phyloP scores from a whole-genome alignment of 2,329 filamentous ascomycete genomes.

The Fusarium nisikadoi region DNA sequence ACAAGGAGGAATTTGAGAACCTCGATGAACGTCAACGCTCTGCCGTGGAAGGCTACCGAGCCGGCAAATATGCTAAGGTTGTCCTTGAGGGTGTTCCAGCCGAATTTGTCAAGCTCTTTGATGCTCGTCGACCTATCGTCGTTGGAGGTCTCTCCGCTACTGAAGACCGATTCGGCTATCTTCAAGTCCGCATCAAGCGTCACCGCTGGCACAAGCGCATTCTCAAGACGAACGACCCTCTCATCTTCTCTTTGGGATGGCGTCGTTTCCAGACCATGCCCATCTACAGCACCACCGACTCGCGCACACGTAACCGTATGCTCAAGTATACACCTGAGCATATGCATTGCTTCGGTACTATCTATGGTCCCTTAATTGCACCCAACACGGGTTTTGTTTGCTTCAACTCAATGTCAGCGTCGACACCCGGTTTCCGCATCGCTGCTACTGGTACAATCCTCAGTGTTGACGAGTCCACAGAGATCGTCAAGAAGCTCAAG shows the following conservation, averaged over 20 bases:
- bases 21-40: constrained; percentile 86
- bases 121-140: constrained; percentile 83
- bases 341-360: constrained; percentile 97
- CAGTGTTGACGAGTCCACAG: constrained; percentile 92
- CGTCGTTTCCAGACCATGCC: constrained; percentile 92
- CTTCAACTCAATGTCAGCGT: constrained; percentile 87
- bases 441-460: constrained; percentile 94
- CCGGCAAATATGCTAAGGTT: constrained; percentile 92
- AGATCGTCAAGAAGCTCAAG: constrained; percentile 99
- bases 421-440: constrained; percentile 90
- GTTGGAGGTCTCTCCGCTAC: constrained; percentile 92
- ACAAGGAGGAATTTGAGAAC: constrained; percentile 89
- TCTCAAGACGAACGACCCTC: constrained; percentile 95
- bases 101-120: constrained; percentile 88
- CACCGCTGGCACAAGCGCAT: constrained; percentile 99
- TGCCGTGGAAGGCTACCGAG: constrained; percentile 88
- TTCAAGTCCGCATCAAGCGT: constrained; percentile 95
- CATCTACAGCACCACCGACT: constrained; percentile 95
- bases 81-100: constrained; percentile 89
- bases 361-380: constrained; percentile 93
- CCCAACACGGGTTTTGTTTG: constrained; percentile 96
- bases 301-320: constrained; percentile 93
- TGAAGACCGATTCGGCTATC: constrained; percentile 94
- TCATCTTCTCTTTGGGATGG: constrained; percentile 98
- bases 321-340: constrained; percentile 99